Percentiles rank a stretch among this genome's conserved stretches.
Evolutionary conservation across 192 early-diverging fungal species (phyloP).

Genomic region (Mortierella antarctica): DNA sequence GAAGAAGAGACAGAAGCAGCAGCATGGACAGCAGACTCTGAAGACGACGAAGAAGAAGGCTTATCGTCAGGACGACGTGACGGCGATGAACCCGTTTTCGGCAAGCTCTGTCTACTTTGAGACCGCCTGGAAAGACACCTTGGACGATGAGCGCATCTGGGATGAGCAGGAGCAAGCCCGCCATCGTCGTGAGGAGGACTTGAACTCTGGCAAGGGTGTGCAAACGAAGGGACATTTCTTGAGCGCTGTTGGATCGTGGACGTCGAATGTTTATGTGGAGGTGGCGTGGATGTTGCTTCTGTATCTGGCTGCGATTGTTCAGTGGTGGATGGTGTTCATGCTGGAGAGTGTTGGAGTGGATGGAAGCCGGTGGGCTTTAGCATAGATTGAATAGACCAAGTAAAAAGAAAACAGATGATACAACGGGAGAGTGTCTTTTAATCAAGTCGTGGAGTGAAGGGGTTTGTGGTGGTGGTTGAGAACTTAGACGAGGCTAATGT

Average conservation of each 20-base stretch:
- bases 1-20: neutral
- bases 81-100: neutral
- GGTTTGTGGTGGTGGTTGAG: no score
- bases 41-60: neutral
- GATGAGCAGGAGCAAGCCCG: slow-evolving; percentile 23
- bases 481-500: slow-evolving; percentile 18
- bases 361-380: slow-evolving; percentile 49
- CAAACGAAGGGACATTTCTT: slow-evolving; percentile 17
- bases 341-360: slow-evolving; percentile 44
- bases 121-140: slow-evolving; percentile 43
- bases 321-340: slow-evolving; percentile 49
- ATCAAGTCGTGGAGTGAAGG: neutral
- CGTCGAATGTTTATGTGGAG: slow-evolving; percentile 45
- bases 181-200: slow-evolving; percentile 1
- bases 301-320: slow-evolving; percentile 39
- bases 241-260: slow-evolving; percentile 41
- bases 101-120: slow-evolving; percentile 26
- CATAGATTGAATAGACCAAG: slow-evolving; percentile 8
- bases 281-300: slow-evolving; percentile 42
- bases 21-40: neutral
- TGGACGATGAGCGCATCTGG: slow-evolving; percentile 50
- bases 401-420: neutral
- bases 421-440: neutral
- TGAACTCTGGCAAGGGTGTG: neutral
- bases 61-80: neutral